A percentile compares a stretch with the other conserved stretches of the same genome.
These are phyloP conservation scores for Aristolochia californica DNA, from an alignment of 164 flowering plant species.

Conservation along the genomic window DNA sequence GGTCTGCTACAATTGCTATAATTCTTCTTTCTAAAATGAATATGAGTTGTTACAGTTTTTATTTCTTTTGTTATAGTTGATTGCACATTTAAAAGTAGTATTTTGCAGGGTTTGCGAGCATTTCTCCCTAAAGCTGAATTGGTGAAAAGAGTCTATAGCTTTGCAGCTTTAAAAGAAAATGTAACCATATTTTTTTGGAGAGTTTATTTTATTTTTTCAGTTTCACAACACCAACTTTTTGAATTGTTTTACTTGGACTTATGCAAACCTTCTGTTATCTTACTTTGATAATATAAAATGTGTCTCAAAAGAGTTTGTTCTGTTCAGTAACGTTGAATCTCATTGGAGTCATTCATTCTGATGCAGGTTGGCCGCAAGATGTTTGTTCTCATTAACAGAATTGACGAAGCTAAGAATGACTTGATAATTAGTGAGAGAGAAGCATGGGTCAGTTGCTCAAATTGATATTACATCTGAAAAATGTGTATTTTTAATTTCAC, in stretches of 20 bases:
- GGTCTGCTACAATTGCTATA: constrained; percentile 2
- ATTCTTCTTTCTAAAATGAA: neutral
- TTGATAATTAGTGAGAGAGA: constrained; percentile 78
- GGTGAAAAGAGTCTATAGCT: constrained; percentile 53
- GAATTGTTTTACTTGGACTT: neutral
- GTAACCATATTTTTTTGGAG: constrained; percentile 24
- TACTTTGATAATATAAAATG: too few relatives aligned
- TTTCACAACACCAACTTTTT: neutral
- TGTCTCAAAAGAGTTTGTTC: too few relatives aligned
- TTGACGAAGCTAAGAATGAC: constrained; percentile 70
- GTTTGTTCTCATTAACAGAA: constrained; percentile 51
- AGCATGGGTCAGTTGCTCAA: constrained; percentile 70
- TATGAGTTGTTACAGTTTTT: neutral
- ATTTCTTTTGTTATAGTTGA: neutral
- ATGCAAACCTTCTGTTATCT: too few relatives aligned
- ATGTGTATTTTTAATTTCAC: too few relatives aligned
- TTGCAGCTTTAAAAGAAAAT: constrained; percentile 73
- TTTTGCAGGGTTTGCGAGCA: constrained; percentile 37
- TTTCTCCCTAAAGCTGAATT: constrained; percentile 91
- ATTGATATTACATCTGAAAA: neutral
- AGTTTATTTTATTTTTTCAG: neutral
- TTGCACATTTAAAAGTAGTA: neutral
- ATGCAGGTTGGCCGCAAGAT: constrained; percentile 68
- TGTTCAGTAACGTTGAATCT: neutral
- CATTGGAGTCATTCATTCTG: constrained; percentile 6